Percentiles rank a stretch among this genome's conserved stretches.
Evolutionary conservation across 192 early-diverging fungal genomes (phyloP).

Genomic region (Linnemannia schmuckeri): DNA sequence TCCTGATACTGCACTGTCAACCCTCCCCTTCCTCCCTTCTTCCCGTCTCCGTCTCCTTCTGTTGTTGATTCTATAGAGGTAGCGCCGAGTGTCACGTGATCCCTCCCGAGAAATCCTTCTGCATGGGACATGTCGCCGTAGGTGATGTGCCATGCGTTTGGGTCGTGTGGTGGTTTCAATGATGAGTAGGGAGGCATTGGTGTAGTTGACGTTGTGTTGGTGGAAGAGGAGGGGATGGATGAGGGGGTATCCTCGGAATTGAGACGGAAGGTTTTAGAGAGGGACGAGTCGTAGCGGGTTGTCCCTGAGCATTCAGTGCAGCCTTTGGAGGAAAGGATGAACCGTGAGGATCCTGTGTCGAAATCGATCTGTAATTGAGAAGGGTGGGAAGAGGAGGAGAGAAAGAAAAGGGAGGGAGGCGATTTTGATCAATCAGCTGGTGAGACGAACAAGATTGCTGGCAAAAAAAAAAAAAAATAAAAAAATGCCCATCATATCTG

Average conservation of each 20-base stretch:
- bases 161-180: not conserved
- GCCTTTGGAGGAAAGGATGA: conserved; percentile 26
- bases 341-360: conserved; percentile 34
- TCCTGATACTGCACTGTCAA: not conserved
- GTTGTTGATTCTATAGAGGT: not conserved
- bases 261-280: conserved; percentile 6
- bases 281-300: conserved; percentile 8
- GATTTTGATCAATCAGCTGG: not conserved
- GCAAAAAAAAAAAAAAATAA: not conserved
- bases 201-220: not conserved
- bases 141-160: conserved; percentile 22
- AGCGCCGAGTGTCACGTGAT: conserved; percentile 13
- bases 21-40: not conserved
- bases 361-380: conserved; percentile 9
- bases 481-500: not conserved
- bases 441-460: not conserved
- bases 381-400: not conserved
- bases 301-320: conserved; percentile 23
- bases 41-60: not conserved
- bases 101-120: conserved; percentile 12
- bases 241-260: not conserved
- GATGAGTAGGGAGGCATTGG: not conserved
- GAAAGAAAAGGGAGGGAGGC: too few relatives aligned
- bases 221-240: not conserved
- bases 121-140: conserved; percentile 34